Base-by-base conservation (phyloP, 495 filamentous ascomycete genomes). In the Diplogelasinospora grovesii region DNA sequence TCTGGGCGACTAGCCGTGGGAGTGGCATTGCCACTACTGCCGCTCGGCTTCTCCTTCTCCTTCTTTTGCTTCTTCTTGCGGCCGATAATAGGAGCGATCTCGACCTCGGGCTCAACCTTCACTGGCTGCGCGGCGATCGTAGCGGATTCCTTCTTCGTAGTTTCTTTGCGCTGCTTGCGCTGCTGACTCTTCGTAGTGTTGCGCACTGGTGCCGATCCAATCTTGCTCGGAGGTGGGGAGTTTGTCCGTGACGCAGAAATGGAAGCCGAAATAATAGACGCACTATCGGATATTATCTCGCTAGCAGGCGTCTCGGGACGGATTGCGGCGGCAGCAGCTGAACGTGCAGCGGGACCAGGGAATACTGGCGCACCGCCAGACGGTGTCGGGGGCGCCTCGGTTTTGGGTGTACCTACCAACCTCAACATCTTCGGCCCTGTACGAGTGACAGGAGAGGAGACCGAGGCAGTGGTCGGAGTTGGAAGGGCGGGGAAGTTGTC, bases 51-150 rank as follows among this genome's bases (percentile, higher is more conserved):
- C 46, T 60, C 59, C 39, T 68, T 70, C 23, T 75, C 73, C 65
- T 89, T 93, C 69, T 87, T 92, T 50, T 86, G 79, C 67, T 95
- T 96, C 65, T 90, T 90, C 66, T 93, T 93, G 25, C 88, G 69
- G 21, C 85, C 85, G 26, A 92, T 65, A 27, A 96, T 92, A 3
- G 88, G 87, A 0, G 77, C 86, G 31, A 76, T 74, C 48, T 90
- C 85, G 27, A 82, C 76, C 22, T 73, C 64, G 16, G 62, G 43
- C 35, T 75, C 70, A 4, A 69, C 62, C 46, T 86, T 82, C 43
- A 78, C 71, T 9, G 63, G 52, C 27, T 70, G 65, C 5, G 55
- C 43, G 7, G 70, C 60, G 42, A 81, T 68, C 30, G 62, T 51
- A 10, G 68, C 61, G 6, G 65, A 54, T 15, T 71, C 69, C 40